These are phyloP conservation scores for Acephala macrosclerotiorum DNA, from an alignment of 2,329 filamentous ascomycete genomes.

Conservation along the genomic window DNA sequence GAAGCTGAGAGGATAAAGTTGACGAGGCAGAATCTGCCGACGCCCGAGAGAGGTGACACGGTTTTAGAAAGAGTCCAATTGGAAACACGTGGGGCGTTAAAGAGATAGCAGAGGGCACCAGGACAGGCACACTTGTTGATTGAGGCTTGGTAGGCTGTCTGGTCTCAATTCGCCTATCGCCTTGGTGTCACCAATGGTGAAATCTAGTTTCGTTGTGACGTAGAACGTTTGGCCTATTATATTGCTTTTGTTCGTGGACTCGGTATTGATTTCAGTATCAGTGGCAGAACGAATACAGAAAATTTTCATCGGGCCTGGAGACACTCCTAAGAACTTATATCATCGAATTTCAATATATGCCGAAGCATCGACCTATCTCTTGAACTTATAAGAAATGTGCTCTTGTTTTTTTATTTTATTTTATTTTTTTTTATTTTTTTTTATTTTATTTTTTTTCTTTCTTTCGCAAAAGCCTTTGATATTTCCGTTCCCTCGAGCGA, in stretches of 20 bases:
- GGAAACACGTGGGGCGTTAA: not conserved
- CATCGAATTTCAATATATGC: too few species aligned
- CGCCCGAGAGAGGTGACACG: slow-evolving; percentile 3
- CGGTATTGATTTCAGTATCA: not conserved
- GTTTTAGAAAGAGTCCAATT: not conserved
- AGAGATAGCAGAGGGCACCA: not conserved
- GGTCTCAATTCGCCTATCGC: not conserved
- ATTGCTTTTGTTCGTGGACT: not conserved
- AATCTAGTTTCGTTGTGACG: not conserved
- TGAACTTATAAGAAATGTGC: too few species aligned
- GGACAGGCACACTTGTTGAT: slow-evolving; percentile 2
- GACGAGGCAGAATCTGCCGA: slow-evolving; percentile 1
- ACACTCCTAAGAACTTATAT: too few species aligned
- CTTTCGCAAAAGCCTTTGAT: too few species aligned
- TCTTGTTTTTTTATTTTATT: too few species aligned
- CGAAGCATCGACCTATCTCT: too few species aligned
- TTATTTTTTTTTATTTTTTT: too few species aligned
- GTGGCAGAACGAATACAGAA: not conserved
- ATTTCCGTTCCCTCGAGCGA: too few species aligned
- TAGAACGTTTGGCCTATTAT: not conserved
- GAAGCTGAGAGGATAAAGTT: not conserved
- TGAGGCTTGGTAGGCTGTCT: not conserved
- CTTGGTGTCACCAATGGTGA: not conserved
- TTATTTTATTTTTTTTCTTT: too few species aligned
- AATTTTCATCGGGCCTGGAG: too few species aligned